Conservation (phyloP, 2,329 filamentous ascomycete genomes). For the Cytospora leucostoma region DNA sequence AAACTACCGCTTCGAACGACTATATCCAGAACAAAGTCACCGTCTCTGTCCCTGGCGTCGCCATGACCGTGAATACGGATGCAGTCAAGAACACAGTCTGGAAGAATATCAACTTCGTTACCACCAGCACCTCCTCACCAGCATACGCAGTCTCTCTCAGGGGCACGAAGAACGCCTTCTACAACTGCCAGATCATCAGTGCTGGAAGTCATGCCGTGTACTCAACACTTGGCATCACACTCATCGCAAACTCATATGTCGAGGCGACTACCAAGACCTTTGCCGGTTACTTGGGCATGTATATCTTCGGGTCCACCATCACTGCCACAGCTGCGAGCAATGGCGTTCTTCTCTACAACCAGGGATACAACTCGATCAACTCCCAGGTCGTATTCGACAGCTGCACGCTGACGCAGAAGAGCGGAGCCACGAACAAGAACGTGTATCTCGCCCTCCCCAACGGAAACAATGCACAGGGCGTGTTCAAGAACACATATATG, state of each 20-base stretch:
- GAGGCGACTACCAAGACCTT: conserved; percentile 46
- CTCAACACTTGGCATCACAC: conserved; percentile 33
- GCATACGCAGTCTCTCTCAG: conserved; percentile 38
- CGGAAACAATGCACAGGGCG: conserved; percentile 40
- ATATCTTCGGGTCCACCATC: conserved; percentile 47
- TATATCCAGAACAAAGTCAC: conserved; percentile 43
- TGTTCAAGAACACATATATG: conserved; percentile 44
- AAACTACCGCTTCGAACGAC: conserved; percentile 34
- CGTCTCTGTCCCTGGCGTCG: conserved; percentile 34
- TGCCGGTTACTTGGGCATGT: conserved; percentile 43
- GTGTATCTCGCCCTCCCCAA: conserved; percentile 45
- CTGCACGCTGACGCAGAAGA: conserved; percentile 39
- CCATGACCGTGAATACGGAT: conserved; percentile 36
- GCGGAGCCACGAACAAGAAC: conserved; percentile 33
- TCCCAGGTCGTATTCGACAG: conserved; percentile 46
- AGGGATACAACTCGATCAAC: conserved; percentile 39
- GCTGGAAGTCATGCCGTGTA: conserved; percentile 36
- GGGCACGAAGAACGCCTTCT: conserved; percentile 45
- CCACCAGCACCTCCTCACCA: conserved; percentile 33
- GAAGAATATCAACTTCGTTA: conserved; percentile 44
- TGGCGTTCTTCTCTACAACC: conserved; percentile 42
- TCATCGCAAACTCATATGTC: conserved; percentile 48
- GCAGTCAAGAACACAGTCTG: conserved; percentile 38
- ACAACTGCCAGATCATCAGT: conserved; percentile 46
- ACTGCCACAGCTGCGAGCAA: conserved; percentile 38